A percentile compares a stretch with the other conserved stretches of the same genome.
Evolutionary conservation across 768 basidiomycete genomes (phyloP).

Genomic region (Cubamyces sp.): DNA sequence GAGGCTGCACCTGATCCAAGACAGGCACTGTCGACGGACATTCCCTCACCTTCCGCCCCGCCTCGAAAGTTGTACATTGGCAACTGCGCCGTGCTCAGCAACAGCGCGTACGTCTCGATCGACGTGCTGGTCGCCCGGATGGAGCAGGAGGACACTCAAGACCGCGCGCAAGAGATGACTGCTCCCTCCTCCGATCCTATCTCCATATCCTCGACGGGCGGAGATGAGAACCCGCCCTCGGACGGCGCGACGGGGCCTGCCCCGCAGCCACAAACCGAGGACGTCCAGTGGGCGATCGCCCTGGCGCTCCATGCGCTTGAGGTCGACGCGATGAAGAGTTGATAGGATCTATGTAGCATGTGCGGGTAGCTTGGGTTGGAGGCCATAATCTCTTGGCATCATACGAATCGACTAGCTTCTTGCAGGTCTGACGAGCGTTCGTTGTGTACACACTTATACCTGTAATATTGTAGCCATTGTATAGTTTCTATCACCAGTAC

Average conservation of each 20-base stretch:
- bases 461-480: too few relatives aligned
- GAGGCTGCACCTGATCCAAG: neutral
- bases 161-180: neutral
- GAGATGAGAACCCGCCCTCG: neutral
- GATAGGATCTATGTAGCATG: neutral
- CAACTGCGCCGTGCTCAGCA: constrained; percentile 8
- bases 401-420: too few relatives aligned
- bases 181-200: constrained; percentile 10
- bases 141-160: neutral
- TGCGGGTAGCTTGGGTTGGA: too few relatives aligned
- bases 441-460: too few relatives aligned
- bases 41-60: neutral
- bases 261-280: neutral
- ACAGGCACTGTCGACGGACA: neutral
- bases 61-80: constrained; percentile 17
- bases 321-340: constrained; percentile 1
- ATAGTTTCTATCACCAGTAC: too few relatives aligned
- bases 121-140: neutral
- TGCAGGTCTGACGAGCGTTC: too few relatives aligned
- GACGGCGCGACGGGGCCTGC: neutral
- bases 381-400: too few relatives aligned
- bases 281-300: constrained; percentile 19
- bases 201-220: neutral
- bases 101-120: constrained; percentile 9
- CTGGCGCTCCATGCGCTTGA: constrained; percentile 10